Evolutionary conservation across 2,329 filamentous ascomycete species (phyloP), one percentile per base, ranked within the genome.

Genomic region (Fusarium irregulare): DNA sequence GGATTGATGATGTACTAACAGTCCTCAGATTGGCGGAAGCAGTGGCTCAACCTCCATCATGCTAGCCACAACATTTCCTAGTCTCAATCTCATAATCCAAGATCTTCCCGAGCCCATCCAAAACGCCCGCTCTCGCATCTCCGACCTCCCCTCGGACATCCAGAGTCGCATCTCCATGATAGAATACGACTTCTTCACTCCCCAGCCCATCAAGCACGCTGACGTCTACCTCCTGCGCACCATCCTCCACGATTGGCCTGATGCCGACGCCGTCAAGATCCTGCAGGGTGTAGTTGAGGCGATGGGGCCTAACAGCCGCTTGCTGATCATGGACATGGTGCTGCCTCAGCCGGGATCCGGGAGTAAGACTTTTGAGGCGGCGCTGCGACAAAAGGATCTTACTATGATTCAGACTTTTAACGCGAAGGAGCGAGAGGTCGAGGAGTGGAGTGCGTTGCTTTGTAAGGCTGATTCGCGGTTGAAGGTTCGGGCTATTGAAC

Each of bases 171-270:
- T 78, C 27, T 48, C 71, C 11, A 72, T 78, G 10, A 46, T 67
- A 5, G 56, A 65, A 3, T 77, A 80, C 56, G 71, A 79, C 64
- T 80, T 80, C 46, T 80, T 80, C 57, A 57, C 76, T 8, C 49
- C 62, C 1, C 78, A 80, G 25, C 79, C 79, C 3, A 48, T 75
- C 7, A 63, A 70, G 10, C 60, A 54, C 7, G 74, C 78, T 6
- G 73, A 78, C n/a, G 69, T 79, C 1, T 79, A 80, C 42, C 76
- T 74, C 16, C 34, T 80, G 3, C 76, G 77, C 16, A 76, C 74
- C 10, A 73, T 79, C 18, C 53, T 79, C 0, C 78, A 80, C 34
- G 78, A 80, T 62, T 80, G 78, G 79, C 76, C 78, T 1, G 77
- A 80, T n/a, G 73, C 76, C 1, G 77, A 78, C 41, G 78, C 76